Evolutionary conservation across 345 rosid genomes (phyloP).

Genomic region (Theobroma cacao): DNA sequence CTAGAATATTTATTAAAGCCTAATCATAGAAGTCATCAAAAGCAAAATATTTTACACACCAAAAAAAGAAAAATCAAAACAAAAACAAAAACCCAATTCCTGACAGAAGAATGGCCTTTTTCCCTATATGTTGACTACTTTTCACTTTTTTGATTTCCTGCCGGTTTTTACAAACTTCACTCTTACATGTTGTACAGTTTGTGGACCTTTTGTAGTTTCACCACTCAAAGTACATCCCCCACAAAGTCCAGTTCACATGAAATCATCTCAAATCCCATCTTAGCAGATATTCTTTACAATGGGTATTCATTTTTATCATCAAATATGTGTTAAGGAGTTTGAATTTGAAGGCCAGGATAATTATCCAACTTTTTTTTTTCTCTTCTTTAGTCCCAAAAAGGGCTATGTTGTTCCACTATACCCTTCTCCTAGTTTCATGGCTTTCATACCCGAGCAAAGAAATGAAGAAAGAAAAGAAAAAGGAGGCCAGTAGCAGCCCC

Average conservation of each 20-base stretch:
- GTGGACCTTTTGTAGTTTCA: constrained; percentile 1
- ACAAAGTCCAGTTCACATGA: neutral
- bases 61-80: too few relatives aligned
- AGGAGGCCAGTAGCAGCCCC: neutral
- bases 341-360: too few relatives aligned
- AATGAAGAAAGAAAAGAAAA: neutral
- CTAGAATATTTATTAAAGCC: constrained; percentile 37
- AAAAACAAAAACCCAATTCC: constrained; percentile 12
- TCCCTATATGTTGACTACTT: constrained; percentile 34
- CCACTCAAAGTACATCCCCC: constrained; percentile 22
- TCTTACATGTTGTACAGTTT: constrained; percentile 11
- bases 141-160: constrained; percentile 28
- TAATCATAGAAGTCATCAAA: constrained; percentile 59
- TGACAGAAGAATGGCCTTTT: constrained; percentile 32
- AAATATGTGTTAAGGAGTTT: too few relatives aligned
- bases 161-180: constrained; percentile 13
- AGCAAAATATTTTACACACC: constrained; percentile 23
- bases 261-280: neutral
- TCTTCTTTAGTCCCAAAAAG: neutral
- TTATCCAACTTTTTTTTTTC: too few relatives aligned
- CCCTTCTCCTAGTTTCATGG: constrained; percentile 19
- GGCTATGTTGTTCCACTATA: neutral
- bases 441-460: neutral
- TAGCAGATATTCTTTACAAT: neutral
- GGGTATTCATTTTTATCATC: too few relatives aligned